A percentile compares a stretch with the other conserved stretches of the same genome.
These are phyloP conservation scores for Fusarium xylarioides DNA, from an alignment of 2,329 filamentous ascomycete species.

Conservation along the genomic window DNA sequence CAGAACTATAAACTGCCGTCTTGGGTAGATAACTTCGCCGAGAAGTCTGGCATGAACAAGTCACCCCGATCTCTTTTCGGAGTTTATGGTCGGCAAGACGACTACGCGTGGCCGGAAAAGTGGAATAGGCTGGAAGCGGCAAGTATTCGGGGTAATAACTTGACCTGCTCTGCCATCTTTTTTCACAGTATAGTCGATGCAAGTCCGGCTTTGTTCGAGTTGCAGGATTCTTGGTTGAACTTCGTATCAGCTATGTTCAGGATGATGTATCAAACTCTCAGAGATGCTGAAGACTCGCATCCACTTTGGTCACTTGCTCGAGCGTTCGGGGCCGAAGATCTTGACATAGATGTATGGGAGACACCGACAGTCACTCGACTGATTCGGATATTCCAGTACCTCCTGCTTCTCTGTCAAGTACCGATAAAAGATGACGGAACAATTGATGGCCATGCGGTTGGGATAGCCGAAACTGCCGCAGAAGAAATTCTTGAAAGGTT, in stretches of 20 bases:
- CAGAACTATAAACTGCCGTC: neutral
- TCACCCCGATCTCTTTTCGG: too few species aligned
- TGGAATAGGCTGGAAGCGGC: neutral
- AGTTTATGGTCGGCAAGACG: too few species aligned
- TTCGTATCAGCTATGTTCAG: neutral
- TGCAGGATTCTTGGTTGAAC: neutral
- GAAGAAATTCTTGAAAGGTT: neutral
- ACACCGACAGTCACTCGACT: neutral
- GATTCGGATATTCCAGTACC: neutral
- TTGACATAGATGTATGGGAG: neutral
- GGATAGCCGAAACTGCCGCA: accelerated
- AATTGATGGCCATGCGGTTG: too few species aligned
- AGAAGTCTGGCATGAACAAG: neutral
- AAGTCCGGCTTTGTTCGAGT: neutral
- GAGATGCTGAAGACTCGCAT: neutral
- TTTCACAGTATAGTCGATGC: neutral
- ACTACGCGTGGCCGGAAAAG: neutral
- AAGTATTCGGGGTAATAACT: neutral
- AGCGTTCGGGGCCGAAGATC: neutral
- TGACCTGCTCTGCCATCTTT: neutral
- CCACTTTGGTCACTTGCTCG: neutral
- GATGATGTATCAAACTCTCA: accelerated
- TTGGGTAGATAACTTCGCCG: neutral
- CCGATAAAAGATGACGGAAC: neutral
- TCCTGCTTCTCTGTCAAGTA: accelerated